These are phyloP conservation scores for Trichocladium uniseriatum DNA, from an alignment of 495 filamentous ascomycete genomes.

Conservation along the genomic window DNA sequence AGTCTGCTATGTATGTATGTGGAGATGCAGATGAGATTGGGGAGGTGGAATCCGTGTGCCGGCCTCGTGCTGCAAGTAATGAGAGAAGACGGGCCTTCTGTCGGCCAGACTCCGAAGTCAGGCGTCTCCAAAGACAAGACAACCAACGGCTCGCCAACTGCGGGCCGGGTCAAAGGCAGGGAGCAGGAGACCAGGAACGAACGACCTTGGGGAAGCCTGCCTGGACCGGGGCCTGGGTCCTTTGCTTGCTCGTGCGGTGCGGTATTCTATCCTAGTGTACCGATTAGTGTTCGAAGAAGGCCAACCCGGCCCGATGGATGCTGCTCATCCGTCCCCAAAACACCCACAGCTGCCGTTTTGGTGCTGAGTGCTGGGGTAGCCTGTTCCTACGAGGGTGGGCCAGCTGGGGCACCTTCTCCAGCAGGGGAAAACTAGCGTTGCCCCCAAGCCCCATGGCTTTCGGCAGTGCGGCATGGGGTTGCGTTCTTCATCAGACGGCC, in stretches of 20 bases:
- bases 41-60: conserved; percentile 10
- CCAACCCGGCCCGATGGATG: conserved; percentile 21
- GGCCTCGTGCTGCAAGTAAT: conserved; percentile 11
- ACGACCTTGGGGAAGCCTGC: neutral
- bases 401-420: conserved; percentile 1
- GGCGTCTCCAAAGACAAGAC: conserved; percentile 18
- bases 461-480: conserved; percentile 30
- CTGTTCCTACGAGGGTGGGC: conserved; percentile 12
- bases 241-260: conserved; percentile 2
- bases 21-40: conserved; percentile 15
- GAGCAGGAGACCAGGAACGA: neutral
- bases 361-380: neutral
- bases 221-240: neutral
- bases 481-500: conserved; percentile 9
- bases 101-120: conserved; percentile 23
- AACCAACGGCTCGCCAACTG: neutral
- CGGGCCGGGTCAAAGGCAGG: conserved; percentile 1
- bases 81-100: conserved; percentile 19
- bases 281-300: conserved; percentile 6
- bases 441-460: conserved; percentile 18
- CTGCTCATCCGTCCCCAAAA: conserved; percentile 13
- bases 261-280: conserved; percentile 9
- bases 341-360: conserved; percentile 20
- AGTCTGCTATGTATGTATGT: conserved; percentile 7
- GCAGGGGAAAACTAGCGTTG: conserved; percentile 2